Evolutionary conservation across 495 filamentous ascomycete genomes (phyloP), one percentile per base, ranked within the genome.

Genomic region (Neurospora sp.): DNA sequence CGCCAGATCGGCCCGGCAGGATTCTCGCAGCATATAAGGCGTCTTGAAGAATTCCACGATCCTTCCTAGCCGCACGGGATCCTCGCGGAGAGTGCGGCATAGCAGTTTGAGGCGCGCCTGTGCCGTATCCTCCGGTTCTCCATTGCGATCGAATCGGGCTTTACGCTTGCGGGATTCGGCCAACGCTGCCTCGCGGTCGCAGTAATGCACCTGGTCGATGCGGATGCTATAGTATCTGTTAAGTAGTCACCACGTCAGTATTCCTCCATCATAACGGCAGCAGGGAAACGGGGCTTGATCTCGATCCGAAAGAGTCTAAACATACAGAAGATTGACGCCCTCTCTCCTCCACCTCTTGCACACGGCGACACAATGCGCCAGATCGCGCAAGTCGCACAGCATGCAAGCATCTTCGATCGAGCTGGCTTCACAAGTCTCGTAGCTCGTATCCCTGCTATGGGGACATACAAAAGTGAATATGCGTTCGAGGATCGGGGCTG

Each of bases 21-120:
- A 91, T 82, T 98, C 95, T 59, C 96, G 90, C 66, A 93, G 91
- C 96, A 97, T 97, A 81, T 97, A 98, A n/a, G 96, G 93, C 77
- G 92, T 91, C 83, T 97, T 95, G 71, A 99, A 83, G 72, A 90
- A 92, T 74, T 91, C 83, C 12, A 97, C 92, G 37, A 87, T 84
- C 6, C 83, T 79, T 0, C 89, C 93, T 18, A 96, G 83, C 39
- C 84, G 83, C 10, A 86, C 85, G 35, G 86, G 86, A 39, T 91
- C 89, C 40, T 94, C 91, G 73, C 94, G 88, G 41, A 98, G 89
- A 0, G 94, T 90, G 54, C 93, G 89, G 79, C 90, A 92, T 59
- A 99, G 87, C 69, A 97, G 84, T 72, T 88, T 85, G 23, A 99
- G 87, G 18, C 96, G 90, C 73, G 89, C 87, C 73, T 90, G 87